These are phyloP conservation scores for Dissophora ornata DNA, from an alignment of 192 early-diverging fungal species.

Conservation along the genomic window DNA sequence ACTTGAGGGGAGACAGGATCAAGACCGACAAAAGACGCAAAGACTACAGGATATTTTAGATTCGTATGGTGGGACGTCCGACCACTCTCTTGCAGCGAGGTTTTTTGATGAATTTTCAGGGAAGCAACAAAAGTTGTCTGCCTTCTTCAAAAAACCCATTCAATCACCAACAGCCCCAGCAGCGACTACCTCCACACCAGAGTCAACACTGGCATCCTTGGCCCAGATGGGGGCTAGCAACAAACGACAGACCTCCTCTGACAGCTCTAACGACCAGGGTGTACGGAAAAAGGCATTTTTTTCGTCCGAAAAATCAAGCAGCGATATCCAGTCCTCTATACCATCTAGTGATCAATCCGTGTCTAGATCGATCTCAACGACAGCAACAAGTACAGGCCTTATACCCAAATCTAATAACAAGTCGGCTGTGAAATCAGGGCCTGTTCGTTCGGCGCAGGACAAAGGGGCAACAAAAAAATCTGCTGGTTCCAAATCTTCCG, in stretches of 20 bases:
- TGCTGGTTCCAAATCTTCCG: neutral
- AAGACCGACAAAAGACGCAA: neutral
- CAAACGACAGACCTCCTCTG: neutral
- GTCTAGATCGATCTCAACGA: neutral
- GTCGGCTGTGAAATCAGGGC: neutral
- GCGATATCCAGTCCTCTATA: neutral
- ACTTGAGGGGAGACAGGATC: conserved; percentile 8
- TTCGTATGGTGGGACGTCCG: conserved; percentile 23
- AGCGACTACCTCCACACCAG: neutral
- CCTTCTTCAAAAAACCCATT: conserved; percentile 56
- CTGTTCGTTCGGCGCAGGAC: neutral
- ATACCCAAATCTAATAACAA: conserved; percentile 30
- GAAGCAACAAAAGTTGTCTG: conserved; percentile 67
- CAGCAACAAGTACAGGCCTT: neutral
- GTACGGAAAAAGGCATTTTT: conserved; percentile 27
- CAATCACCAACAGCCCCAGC: neutral
- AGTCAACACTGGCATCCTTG: too few relatives aligned
- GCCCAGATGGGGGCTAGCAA: neutral
- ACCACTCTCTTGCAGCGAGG: conserved; percentile 62
- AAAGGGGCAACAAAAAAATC: conserved; percentile 19
- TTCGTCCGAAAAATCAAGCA: neutral
- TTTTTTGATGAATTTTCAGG: conserved; percentile 69
- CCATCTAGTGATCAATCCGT: neutral
- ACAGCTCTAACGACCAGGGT: conserved; percentile 2
- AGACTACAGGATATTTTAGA: conserved; percentile 18